These are phyloP conservation scores for Pichia thaimueangensis DNA, from an alignment of 805 yeast genomes.

Conservation along the genomic window DNA sequence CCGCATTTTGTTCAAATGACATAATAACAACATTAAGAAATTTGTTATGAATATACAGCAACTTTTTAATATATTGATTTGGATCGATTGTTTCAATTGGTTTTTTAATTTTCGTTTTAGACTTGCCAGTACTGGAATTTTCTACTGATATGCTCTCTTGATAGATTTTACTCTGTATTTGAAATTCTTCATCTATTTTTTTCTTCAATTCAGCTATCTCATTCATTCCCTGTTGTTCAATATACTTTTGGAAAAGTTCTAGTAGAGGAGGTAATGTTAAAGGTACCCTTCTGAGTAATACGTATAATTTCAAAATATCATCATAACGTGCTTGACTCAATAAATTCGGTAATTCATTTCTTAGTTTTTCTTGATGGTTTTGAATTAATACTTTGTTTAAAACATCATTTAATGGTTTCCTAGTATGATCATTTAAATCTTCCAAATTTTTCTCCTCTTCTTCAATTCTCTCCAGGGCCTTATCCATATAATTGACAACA, in stretches of 20 bases:
- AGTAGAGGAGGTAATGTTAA: slow-evolving; percentile 75
- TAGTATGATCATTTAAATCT: slow-evolving; percentile 79
- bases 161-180: slow-evolving; percentile 2
- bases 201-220: slow-evolving; percentile 52
- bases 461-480: slow-evolving; percentile 73
- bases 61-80: slow-evolving; percentile 68
- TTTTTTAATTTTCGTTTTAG: slow-evolving; percentile 8
- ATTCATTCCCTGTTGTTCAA: slow-evolving; percentile 55
- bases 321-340: slow-evolving; percentile 65
- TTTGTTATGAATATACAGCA: slow-evolving; percentile 62
- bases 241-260: slow-evolving; percentile 62
- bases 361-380: slow-evolving; percentile 69
- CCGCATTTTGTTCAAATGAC: slow-evolving; percentile 68
- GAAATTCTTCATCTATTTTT: slow-evolving; percentile 17
- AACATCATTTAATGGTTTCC: slow-evolving; percentile 66
- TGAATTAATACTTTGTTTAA: slow-evolving; percentile 73
- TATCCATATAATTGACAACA: slow-evolving; percentile 84
- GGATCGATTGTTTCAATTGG: slow-evolving; percentile 42
- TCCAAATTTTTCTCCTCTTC: slow-evolving; percentile 80
- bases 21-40: slow-evolving; percentile 57
- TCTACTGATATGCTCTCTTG: too few relatives aligned
- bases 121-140: not conserved
- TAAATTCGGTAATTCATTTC: slow-evolving; percentile 68
- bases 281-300: slow-evolving; percentile 70
- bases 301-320: slow-evolving; percentile 74